Evolutionary conservation across 176 grass and related monocot species (phyloP).

Genomic region (bread wheat (Triticum aestivum)): IWGSC_CS_RefSeq_v2.1 NC_057800.1:607121369-607121868

Average conservation of each 20-base stretch:
- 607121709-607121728: constrained; percentile 26
- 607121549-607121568: neutral
- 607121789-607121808: neutral
- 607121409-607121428: constrained; percentile 26
- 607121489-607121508: constrained; percentile 20
- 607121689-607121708: constrained; percentile 43
- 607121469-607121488: constrained; percentile 44
- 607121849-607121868: neutral
- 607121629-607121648: constrained; percentile 47
- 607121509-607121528: constrained; percentile 46
- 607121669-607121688: constrained; percentile 47
- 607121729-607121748: constrained; percentile 46
- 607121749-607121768: constrained; percentile 78
- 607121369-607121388: constrained; percentile 62
- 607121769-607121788: constrained; percentile 16
- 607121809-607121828: neutral
- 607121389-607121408: constrained; percentile 41
- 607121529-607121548: neutral
- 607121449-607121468: constrained; percentile 56
- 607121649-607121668: constrained; percentile 42
- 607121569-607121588: neutral
- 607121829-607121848: neutral
- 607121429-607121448: constrained; percentile 45
- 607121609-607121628: constrained; percentile 31
- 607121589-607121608: neutral